Evolutionary conservation across 768 basidiomycete genomes (phyloP).

Genomic region (Suillus weaverae): DNA sequence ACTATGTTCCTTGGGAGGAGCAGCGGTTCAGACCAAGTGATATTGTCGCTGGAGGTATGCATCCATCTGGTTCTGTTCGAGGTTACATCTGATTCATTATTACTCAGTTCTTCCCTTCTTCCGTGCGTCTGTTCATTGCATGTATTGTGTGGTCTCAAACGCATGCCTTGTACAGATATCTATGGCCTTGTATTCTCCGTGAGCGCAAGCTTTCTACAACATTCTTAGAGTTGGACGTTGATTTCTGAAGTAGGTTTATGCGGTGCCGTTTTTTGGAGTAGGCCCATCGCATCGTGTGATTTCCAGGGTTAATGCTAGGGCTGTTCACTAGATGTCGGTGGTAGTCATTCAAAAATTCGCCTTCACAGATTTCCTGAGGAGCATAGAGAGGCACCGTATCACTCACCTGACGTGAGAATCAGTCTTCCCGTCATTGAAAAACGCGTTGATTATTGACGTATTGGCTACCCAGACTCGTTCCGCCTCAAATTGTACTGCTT

Average conservation of each 20-base stretch:
- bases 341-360: conserved; percentile 65
- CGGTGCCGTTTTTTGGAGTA: conserved; percentile 52
- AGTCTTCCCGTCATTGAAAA: not conserved
- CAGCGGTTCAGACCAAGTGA: conserved; percentile 54
- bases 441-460: conserved; percentile 2
- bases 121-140: conserved; percentile 40
- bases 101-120: conserved; percentile 56
- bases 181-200: conserved; percentile 61
- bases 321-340: conserved; percentile 43
- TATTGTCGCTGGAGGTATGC: conserved; percentile 51
- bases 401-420: conserved; percentile 51
- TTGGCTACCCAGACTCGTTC: conserved; percentile 48
- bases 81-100: not conserved
- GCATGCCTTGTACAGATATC: conserved; percentile 41
- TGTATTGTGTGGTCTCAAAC: not conserved
- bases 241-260: conserved; percentile 43
- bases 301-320: conserved; percentile 1
- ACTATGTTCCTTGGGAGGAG: conserved; percentile 39
- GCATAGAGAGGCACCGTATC: conserved; percentile 58
- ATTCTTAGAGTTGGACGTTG: conserved; percentile 9
- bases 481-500: conserved; percentile 67
- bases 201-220: conserved; percentile 19
- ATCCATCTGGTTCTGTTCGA: conserved; percentile 15
- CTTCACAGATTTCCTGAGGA: conserved; percentile 57
- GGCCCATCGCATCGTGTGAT: conserved; percentile 11